Percentiles rank a stretch among this genome's conserved stretches.
Conservation (phyloP, 2,329 filamentous ascomycete genomes). For the Neoascochyta sp. region DNA sequence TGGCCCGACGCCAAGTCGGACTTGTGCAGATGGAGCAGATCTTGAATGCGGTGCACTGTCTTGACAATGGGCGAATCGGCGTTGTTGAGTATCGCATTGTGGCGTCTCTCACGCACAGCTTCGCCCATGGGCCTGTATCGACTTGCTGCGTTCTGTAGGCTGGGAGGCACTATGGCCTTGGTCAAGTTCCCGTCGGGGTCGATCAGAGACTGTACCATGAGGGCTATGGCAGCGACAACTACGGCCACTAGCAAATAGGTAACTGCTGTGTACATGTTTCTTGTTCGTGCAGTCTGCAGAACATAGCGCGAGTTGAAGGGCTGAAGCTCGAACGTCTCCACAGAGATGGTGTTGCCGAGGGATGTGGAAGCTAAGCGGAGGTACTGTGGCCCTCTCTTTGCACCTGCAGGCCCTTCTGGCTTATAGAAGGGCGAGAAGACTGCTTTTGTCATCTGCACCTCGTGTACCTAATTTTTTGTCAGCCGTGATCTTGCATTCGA, state of each 20-base stretch:
- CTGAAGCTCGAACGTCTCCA: slow-evolving; percentile 72
- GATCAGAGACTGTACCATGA: slow-evolving; percentile 57
- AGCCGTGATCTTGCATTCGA: slow-evolving; percentile 5
- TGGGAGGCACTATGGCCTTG: slow-evolving; percentile 50
- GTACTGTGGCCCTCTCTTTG: slow-evolving; percentile 49
- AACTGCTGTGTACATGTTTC: slow-evolving; percentile 50
- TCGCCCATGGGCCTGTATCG: slow-evolving; percentile 29
- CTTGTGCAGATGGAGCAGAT: slow-evolving; percentile 30
- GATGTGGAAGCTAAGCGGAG: slow-evolving; percentile 79
- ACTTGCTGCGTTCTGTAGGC: slow-evolving; percentile 41
- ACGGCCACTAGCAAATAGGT: slow-evolving; percentile 56
- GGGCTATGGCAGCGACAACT: slow-evolving; percentile 59
- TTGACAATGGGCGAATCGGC: slow-evolving; percentile 24
- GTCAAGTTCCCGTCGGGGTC: slow-evolving; percentile 51
- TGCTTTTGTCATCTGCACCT: slow-evolving; percentile 58
- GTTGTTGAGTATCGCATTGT: slow-evolving; percentile 21
- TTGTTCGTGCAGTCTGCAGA: slow-evolving; percentile 56
- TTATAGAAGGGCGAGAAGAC: slow-evolving; percentile 47
- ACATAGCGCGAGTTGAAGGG: slow-evolving; percentile 61
- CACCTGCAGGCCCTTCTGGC: slow-evolving; percentile 20
- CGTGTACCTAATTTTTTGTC: slow-evolving; percentile 38
- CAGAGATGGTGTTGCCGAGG: slow-evolving; percentile 72
- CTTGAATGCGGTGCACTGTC: slow-evolving; percentile 30
- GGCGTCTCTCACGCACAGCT: slow-evolving; percentile 22
- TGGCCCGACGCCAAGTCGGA: slow-evolving; percentile 9